Conservation (phyloP, 352 stramenopile species). For the Paralagenidium karlingii region DNA sequence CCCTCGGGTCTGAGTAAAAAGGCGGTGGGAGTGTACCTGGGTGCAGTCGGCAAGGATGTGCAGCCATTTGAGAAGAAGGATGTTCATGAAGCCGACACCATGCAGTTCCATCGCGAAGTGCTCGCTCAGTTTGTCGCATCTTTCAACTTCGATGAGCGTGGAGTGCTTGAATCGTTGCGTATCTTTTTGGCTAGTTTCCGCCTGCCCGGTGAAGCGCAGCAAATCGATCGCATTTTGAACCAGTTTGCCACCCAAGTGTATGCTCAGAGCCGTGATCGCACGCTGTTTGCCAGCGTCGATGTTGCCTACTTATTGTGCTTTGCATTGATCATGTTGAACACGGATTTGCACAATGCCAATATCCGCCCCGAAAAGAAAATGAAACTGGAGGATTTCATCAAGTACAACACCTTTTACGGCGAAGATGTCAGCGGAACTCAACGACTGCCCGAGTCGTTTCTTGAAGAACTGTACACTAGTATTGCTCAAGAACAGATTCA, state of each 20-base stretch:
- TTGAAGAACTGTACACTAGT: slow-evolving; percentile 57
- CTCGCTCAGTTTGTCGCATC: slow-evolving; percentile 56
- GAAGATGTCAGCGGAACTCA: slow-evolving; percentile 62
- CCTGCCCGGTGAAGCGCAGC: slow-evolving; percentile 72
- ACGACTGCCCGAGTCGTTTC: slow-evolving; percentile 56
- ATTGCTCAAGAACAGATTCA: slow-evolving; percentile 72
- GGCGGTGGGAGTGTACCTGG: slow-evolving; percentile 74
- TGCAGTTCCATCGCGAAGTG: slow-evolving; percentile 75
- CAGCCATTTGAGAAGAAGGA: slow-evolving; percentile 58
- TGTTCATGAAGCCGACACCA: slow-evolving; percentile 70
- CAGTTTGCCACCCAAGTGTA: slow-evolving; percentile 78
- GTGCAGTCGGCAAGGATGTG: slow-evolving; percentile 67
- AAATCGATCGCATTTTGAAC: slow-evolving; percentile 84
- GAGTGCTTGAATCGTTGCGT: slow-evolving; percentile 53
- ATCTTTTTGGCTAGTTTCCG: slow-evolving; percentile 82
- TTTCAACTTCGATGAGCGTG: slow-evolving; percentile 72
- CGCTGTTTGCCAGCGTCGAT: slow-evolving; percentile 74
- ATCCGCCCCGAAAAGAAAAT: slow-evolving; percentile 80
- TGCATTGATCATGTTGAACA: slow-evolving; percentile 85
- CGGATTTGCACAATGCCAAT: slow-evolving; percentile 79
- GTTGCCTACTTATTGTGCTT: slow-evolving; percentile 86
- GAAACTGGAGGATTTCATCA: slow-evolving; percentile 77
- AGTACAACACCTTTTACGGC: slow-evolving; percentile 85
- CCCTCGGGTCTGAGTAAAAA: slow-evolving; percentile 75
- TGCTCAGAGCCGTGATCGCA: slow-evolving; percentile 72